Evolutionary conservation across 257 asterid species (phyloP), one percentile per base, ranked within the genome.

Genomic region (Verbena officinalis): DNA sequence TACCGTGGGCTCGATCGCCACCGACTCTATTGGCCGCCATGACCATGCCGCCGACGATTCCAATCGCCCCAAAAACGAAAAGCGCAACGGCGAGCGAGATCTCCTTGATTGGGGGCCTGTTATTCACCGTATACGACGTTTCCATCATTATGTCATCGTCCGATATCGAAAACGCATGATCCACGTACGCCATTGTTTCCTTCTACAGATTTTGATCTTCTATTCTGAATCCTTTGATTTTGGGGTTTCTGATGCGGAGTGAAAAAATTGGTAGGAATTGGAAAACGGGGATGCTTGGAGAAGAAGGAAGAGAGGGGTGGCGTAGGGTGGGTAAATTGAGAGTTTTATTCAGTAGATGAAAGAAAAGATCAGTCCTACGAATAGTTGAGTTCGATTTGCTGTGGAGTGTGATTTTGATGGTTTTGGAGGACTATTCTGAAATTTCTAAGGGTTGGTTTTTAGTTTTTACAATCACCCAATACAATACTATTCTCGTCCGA

Each of bases 151-250:
- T 73, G 68, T 91, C 98, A 51, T 91, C 98, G 56, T 91, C 96
- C 67, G 98, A 86, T 16, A 91, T 86, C 70, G 98, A 91, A 58
- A 91, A 91, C 5, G 98, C 90, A 67, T 91, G 96, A 86, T 88
- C 96, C 40, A 88, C 98, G 49, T 91, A 91, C 49, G 98, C 98
- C 98, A 91, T 89, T 9, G 40, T 51, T 15, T 5, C n/a, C 7
- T 58, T 4, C 12, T 2, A 16, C 49, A 14, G 68, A 21, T 16
- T 12, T 46, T 7, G 38, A 42, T 11, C 4, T 27, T 27, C 33
- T 27, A 2, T 5, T 27, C 33, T 27, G 33, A 2, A 5, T 5
- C 33, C 33, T 27, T 55, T 9, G 11, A 3, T 31, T 7, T 22
- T 50, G 34, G 40, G 61, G 45, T 6, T 71, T 64, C 10, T 20